Evolutionary conservation across 768 basidiomycete genomes (phyloP).

Genomic region (Tricholoma bakamatsutake): DNA sequence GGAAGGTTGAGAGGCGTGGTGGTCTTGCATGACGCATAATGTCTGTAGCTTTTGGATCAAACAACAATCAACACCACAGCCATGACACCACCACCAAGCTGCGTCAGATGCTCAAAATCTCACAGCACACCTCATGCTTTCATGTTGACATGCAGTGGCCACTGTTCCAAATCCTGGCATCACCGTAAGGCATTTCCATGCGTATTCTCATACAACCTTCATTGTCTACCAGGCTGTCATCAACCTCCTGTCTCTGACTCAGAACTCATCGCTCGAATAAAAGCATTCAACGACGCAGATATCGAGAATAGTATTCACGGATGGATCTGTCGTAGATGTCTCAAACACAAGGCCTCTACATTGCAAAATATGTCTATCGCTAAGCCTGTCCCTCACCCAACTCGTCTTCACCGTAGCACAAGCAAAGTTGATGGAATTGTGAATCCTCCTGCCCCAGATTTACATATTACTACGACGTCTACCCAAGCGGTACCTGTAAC

Average conservation of each 20-base stretch:
- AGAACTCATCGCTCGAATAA: conserved; percentile 26
- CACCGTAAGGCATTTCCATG: conserved; percentile 23
- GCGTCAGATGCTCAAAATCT: conserved; percentile 18
- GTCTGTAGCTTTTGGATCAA: no score
- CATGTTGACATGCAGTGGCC: conserved; percentile 24
- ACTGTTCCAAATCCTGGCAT: conserved; percentile 28
- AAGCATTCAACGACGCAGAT: conserved; percentile 12
- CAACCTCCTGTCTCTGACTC: conserved; percentile 26
- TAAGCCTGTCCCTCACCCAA: neutral
- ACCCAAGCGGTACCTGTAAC: neutral
- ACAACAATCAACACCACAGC: no score
- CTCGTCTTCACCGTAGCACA: neutral
- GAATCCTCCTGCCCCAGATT: neutral
- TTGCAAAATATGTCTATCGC: neutral
- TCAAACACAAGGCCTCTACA: neutral
- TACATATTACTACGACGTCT: neutral
- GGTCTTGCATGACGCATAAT: neutral
- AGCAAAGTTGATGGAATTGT: neutral
- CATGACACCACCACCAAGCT: neutral
- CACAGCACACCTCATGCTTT: conserved; percentile 23
- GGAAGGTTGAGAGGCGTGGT: conserved; percentile 5
- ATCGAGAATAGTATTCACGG: conserved; percentile 9
- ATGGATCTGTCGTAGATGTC: conserved; percentile 20
- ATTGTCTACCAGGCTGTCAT: conserved; percentile 27
- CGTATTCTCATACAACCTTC: neutral